phyloP scores from a whole-genome alignment of 176 grass and related monocot genomes.

The Aechmea fasciata region DNA sequence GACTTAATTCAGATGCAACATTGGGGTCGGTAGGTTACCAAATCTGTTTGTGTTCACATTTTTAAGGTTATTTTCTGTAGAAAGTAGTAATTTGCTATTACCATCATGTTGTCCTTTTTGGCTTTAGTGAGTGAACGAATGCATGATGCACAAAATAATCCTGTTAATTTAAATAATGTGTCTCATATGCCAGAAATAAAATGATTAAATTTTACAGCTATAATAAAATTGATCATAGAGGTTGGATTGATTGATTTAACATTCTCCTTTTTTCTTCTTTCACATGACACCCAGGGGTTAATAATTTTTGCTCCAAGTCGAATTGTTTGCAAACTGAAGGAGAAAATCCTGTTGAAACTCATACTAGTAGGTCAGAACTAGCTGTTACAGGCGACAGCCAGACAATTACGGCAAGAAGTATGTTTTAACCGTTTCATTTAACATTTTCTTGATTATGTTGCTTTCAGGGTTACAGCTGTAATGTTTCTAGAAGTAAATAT shows the following conservation, averaged over 20 bases:
- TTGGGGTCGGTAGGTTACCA: not conserved
- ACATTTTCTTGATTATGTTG: too few species aligned
- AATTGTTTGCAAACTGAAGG: not conserved
- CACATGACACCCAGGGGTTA: not conserved
- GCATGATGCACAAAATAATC: not conserved
- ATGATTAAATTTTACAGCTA: too few species aligned
- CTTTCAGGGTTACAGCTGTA: too few species aligned
- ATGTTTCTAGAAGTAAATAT: too few species aligned
- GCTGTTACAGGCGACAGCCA: not conserved
- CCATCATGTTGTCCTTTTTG: not conserved
- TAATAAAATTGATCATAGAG: too few species aligned
- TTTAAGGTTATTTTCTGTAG: not conserved
- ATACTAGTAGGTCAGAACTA: not conserved
- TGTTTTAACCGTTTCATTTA: not conserved
- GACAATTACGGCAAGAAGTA: not conserved
- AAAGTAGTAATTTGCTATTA: not conserved
- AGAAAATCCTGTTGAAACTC: slow-evolving; percentile 5
- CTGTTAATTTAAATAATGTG: not conserved
- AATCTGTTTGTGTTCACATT: not conserved
- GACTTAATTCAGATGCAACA: not conserved
- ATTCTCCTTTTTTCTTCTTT: not conserved
- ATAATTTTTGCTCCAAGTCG: not conserved
- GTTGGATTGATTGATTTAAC: too few species aligned
- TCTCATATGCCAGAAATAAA: not conserved
- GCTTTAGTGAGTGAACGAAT: not conserved